phyloP scores from a whole-genome alignment of 2,329 filamentous ascomycete species.

The Lomentospora prolificans region DNA sequence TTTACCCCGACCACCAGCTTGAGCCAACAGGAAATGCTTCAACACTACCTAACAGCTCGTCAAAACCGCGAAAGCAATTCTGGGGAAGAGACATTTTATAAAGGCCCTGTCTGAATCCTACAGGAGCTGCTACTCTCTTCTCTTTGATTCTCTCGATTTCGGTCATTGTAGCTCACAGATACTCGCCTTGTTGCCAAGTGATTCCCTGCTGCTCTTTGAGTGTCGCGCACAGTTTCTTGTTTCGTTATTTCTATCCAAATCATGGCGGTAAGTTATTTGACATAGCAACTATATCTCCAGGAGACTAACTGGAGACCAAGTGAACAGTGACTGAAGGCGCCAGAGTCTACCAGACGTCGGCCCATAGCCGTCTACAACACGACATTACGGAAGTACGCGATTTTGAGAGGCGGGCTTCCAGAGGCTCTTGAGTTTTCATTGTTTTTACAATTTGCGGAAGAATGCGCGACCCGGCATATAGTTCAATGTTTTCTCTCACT shows the following conservation, averaged over 20 bases:
- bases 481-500: neutral
- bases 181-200: neutral
- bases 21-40: constrained; percentile 5
- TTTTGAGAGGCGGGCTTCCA: too few species aligned
- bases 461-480: neutral
- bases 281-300: neutral
- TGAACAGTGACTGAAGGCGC: too few species aligned
- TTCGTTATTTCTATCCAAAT: neutral
- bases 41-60: constrained; percentile 2
- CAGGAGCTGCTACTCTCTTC: neutral
- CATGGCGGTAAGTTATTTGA: neutral
- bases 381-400: too few species aligned
- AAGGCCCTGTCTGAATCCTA: neutral
- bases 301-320: neutral
- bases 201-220: neutral
- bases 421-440: neutral
- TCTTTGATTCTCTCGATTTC: neutral
- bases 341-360: too few species aligned
- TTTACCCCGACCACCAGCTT: constrained; percentile 5
- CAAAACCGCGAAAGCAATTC: neutral
- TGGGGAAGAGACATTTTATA: constrained; percentile 2
- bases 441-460: neutral
- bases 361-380: too few species aligned
- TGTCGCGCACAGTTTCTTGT: neutral
- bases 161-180: too few species aligned